Evolutionary conservation across 768 basidiomycete genomes (phyloP).

Genomic region (Dendrothele bispora): DNA sequence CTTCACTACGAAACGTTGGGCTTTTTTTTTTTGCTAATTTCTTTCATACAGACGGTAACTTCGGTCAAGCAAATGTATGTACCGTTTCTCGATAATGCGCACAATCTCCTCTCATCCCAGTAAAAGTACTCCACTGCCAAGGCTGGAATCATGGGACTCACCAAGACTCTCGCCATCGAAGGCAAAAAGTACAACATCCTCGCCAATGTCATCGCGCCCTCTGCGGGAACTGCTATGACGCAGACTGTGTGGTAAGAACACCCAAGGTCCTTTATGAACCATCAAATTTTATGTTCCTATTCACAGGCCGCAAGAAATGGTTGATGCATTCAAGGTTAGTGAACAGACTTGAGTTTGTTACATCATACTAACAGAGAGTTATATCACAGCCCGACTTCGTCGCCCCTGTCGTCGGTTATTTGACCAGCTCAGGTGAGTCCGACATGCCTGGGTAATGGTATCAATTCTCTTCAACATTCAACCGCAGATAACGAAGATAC

Average conservation of each 20-base stretch:
- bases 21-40: not conserved
- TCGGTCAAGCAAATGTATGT: constrained; percentile 87
- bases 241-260: constrained; percentile 67
- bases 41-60: constrained; percentile 73
- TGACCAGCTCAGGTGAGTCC: constrained; percentile 66
- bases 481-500: constrained; percentile 68
- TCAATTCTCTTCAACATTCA: not conserved
- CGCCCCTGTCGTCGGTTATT: constrained; percentile 89
- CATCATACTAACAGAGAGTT: not conserved
- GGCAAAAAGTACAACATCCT: constrained; percentile 90
- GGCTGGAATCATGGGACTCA: constrained; percentile 86
- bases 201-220: constrained; percentile 85
- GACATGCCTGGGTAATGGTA: not conserved
- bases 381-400: constrained; percentile 76
- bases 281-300: not conserved
- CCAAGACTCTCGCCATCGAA: constrained; percentile 88
- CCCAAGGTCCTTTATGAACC: not conserved
- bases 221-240: constrained; percentile 91
- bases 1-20: not conserved
- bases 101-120: constrained; percentile 5
- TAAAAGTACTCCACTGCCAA: constrained; percentile 87
- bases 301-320: constrained; percentile 75
- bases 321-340: constrained; percentile 82
- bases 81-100: not conserved
- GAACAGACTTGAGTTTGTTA: not conserved